These are phyloP conservation scores for Macadamia tetraphylla DNA, from an alignment of 164 flowering plant genomes.

Conservation along the genomic window DNA sequence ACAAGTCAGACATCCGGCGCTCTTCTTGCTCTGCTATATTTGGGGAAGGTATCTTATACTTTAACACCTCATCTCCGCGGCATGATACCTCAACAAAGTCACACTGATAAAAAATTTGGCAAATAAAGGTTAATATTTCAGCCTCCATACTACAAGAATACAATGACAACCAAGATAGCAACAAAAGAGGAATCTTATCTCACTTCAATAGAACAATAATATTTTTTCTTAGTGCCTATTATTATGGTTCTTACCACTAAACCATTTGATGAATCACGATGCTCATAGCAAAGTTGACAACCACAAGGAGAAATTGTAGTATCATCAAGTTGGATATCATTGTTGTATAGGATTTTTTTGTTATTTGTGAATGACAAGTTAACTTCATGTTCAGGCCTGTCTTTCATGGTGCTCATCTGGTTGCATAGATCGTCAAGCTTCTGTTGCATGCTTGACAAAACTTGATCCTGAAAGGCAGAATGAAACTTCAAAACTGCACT, in stretches of 20 bases:
- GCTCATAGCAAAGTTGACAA: constrained; percentile 42
- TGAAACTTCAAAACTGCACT: not conserved
- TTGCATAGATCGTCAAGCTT: constrained; percentile 73
- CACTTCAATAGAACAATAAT: too few species aligned
- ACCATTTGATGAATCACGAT: constrained; percentile 18
- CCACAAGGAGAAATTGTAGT: constrained; percentile 26
- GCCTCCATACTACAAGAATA: too few species aligned
- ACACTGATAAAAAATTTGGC: constrained; percentile 20
- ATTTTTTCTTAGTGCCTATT: not conserved
- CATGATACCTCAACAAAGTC: constrained; percentile 15
- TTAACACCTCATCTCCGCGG: constrained; percentile 34
- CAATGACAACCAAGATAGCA: not conserved
- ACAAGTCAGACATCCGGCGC: constrained; percentile 87
- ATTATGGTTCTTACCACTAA: constrained; percentile 22
- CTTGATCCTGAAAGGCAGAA: constrained; percentile 55
- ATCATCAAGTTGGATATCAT: constrained; percentile 11
- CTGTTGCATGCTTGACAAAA: constrained; percentile 71
- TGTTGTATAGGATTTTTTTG: constrained; percentile 7
- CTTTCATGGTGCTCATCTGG: constrained; percentile 47
- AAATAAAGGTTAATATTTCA: not conserved
- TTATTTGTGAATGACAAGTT: constrained; percentile 17
- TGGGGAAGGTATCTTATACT: constrained; percentile 22
- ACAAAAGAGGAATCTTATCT: not conserved
- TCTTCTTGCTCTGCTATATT: constrained; percentile 65
- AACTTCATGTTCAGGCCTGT: constrained; percentile 21